These are phyloP conservation scores for Euphorbia peplus DNA, from an alignment of 345 rosid species.

Conservation along the genomic window DNA sequence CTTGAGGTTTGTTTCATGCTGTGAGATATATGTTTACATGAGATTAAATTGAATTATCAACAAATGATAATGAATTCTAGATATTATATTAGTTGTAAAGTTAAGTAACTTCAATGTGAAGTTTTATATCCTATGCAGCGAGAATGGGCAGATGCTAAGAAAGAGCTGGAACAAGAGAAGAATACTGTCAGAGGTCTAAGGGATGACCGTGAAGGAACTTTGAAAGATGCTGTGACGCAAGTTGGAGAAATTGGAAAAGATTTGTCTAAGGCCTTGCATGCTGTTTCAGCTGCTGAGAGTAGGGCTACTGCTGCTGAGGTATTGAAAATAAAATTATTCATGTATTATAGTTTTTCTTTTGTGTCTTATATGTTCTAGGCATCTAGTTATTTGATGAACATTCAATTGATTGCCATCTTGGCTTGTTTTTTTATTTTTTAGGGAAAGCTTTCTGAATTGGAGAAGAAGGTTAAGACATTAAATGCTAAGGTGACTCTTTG, in stretches of 20 bases:
- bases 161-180: constrained; percentile 77
- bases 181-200: constrained; percentile 58
- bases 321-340: neutral
- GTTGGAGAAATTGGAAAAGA: constrained; percentile 82
- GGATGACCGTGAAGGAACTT: constrained; percentile 61
- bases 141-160: constrained; percentile 96
- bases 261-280: constrained; percentile 66
- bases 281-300: constrained; percentile 75
- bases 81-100: neutral
- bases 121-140: constrained; percentile 33
- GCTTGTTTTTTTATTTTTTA: constrained; percentile 30
- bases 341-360: neutral
- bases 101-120: neutral
- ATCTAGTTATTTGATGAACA: neutral
- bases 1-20: constrained; percentile 55
- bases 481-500: constrained; percentile 56
- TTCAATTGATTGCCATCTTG: constrained; percentile 6
- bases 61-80: neutral
- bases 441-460: constrained; percentile 75
- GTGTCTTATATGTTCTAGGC: neutral
- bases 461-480: constrained; percentile 52
- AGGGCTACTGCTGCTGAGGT: constrained; percentile 95
- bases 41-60: neutral
- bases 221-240: constrained; percentile 75
- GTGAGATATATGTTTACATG: neutral